Conservation (phyloP, 2,329 filamentous ascomycete genomes). For the Reticulascus tulasneorum region DNA sequence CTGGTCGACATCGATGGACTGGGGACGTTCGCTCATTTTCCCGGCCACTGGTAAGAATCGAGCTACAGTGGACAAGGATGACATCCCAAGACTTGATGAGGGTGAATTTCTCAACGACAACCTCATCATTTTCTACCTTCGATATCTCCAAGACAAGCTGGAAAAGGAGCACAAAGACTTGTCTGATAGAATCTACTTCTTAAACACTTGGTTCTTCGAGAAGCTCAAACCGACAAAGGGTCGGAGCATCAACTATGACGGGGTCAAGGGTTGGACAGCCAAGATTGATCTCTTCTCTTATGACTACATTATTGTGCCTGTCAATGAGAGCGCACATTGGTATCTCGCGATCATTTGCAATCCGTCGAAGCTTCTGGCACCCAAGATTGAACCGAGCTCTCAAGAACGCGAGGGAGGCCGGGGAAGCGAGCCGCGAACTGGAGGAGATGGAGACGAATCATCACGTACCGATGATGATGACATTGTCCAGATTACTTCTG, state of each 20-base stretch:
- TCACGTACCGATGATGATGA: neutral
- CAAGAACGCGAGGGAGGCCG: no score
- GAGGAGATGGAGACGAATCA: neutral
- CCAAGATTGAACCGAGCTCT: no score
- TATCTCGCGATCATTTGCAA: slow-evolving; percentile 96
- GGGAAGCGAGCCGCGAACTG: neutral
- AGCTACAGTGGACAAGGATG: slow-evolving; percentile 64
- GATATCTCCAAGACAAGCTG: slow-evolving; percentile 62
- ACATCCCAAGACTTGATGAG: slow-evolving; percentile 75
- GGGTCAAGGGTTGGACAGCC: slow-evolving; percentile 82
- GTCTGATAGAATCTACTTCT: slow-evolving; percentile 71
- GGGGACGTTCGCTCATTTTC: slow-evolving; percentile 60
- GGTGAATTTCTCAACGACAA: slow-evolving; percentile 91
- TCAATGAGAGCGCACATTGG: slow-evolving; percentile 88
- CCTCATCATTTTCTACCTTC: slow-evolving; percentile 82
- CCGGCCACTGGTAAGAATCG: slow-evolving; percentile 54
- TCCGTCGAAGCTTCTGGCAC: slow-evolving; percentile 56
- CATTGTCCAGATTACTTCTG: neutral
- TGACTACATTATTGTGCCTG: slow-evolving; percentile 87
- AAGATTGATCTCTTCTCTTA: slow-evolving; percentile 79
- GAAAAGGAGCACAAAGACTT: slow-evolving; percentile 51
- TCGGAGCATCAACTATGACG: slow-evolving; percentile 71
- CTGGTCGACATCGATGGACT: slow-evolving; percentile 46
- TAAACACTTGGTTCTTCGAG: slow-evolving; percentile 90
- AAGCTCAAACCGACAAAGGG: slow-evolving; percentile 62